Evolutionary conservation across 2,329 filamentous ascomycete genomes (phyloP), one percentile per base, ranked within the genome.

Genomic region (Penicillium sclerotigenum): DNA sequence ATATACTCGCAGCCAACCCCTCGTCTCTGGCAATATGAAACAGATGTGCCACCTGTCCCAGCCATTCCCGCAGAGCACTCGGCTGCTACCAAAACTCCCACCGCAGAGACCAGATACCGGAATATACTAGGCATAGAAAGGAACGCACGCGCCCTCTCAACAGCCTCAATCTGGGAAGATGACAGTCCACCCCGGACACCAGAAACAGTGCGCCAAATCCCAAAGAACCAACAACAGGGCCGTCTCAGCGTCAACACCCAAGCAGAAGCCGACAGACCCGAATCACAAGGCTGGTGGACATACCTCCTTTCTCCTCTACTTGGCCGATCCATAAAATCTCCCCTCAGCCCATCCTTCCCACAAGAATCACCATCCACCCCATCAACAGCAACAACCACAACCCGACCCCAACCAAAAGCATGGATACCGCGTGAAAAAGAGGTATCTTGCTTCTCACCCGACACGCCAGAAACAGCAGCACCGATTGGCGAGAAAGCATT

Each of bases 211-310:
- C 48, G 16, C 18, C 10, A 11, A 75, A 68, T 0, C 4, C 18
- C 8, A 74, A 70, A 16, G 3, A n/a, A 2, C 6, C 34, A 28
- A 16, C 29, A 42, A 43, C 37, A 18, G 2, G 18, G 36, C 37
- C 65, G 59, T 24, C 62, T 68, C 13, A 73, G 68, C 41, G 65
- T 75, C 20, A 73, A 74, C 47, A 73, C 73, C 5, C 62, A 73
- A 22, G n/a, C 40, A 18, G 40, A 52, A 1, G 57, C 67, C 5
- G 72, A 67, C 38, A 68, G 74, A 45, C 78, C 70, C 29, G 67
- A 73, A 26, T 80, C 78, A 0, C 75, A 79, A 54, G 78, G 78
- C 18, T 80, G 78, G 78, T 80, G 78, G 78, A 80, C 74, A 28
- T 71, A 75, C 43, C 66, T 80, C 22, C 70, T 79, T 2, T 79